These are phyloP conservation scores for Amoeboaphelidium occidentale DNA, from an alignment of 371 early-diverging fungal genomes.

Conservation along the genomic window DNA sequence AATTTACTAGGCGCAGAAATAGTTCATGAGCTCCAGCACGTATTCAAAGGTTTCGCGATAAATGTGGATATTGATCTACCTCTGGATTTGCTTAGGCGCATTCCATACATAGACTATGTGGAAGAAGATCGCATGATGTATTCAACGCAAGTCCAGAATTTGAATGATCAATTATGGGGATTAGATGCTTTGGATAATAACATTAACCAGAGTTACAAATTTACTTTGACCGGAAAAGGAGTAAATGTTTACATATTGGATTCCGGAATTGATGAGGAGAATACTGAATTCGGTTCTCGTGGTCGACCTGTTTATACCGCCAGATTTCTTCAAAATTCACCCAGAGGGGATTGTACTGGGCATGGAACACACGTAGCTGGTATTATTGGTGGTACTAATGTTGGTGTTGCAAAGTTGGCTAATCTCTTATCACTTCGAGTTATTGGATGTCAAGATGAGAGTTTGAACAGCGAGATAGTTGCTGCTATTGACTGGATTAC, in stretches of 20 bases:
- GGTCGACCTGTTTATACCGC: constrained; percentile 4
- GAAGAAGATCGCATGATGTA: background rate
- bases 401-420: constrained; percentile 18
- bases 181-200: background rate
- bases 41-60: background rate
- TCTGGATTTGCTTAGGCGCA: background rate
- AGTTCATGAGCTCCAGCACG: background rate
- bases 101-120: constrained; percentile 1
- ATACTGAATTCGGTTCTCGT: constrained; percentile 17
- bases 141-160: background rate
- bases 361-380: constrained; percentile 26
- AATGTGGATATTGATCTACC: background rate
- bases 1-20: background rate
- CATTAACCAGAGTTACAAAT: background rate
- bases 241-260: constrained; percentile 21
- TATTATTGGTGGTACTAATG: constrained; percentile 12
- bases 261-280: constrained; percentile 16
- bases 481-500: constrained; percentile 5
- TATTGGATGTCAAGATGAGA: constrained; percentile 5
- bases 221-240: constrained; percentile 10
- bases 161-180: background rate
- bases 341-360: constrained; percentile 16
- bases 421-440: constrained; percentile 15
- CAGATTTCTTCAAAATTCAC: background rate
- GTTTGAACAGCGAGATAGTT: constrained; percentile 3